Percentiles rank a stretch among this genome's conserved stretches.
phyloP scores from a whole-genome alignment of 345 rosid species.

The Fremontodendron californicum region DNA sequence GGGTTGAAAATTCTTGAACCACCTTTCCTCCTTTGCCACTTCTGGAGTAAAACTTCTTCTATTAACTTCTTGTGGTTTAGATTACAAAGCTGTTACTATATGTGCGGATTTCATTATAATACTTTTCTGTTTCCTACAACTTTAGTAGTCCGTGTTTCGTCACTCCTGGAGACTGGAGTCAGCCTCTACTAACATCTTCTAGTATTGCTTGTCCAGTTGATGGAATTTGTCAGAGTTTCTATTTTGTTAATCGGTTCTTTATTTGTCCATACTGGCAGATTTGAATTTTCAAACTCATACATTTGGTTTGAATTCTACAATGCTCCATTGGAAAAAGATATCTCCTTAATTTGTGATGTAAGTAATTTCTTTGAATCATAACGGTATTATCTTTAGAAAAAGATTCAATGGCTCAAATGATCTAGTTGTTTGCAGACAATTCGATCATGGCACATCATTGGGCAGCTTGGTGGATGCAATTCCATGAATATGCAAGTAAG shows the following conservation, averaged over 20 bases:
- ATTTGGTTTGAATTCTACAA: slow-evolving; percentile 95
- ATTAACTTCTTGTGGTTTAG: background rate
- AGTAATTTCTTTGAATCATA: slow-evolving; percentile 25
- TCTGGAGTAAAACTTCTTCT: background rate
- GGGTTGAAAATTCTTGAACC: background rate
- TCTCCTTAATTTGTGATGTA: slow-evolving; percentile 79
- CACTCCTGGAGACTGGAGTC: background rate
- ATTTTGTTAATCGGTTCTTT: slow-evolving; percentile 13
- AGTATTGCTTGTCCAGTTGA: background rate
- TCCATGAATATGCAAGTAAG: slow-evolving; percentile 97
- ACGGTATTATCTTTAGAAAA: background rate
- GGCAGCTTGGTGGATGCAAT: slow-evolving; percentile 95
- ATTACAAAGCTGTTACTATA: background rate
- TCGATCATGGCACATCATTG: slow-evolving; percentile 91
- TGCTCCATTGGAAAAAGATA: slow-evolving; percentile 70
- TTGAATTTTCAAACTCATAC: slow-evolving; percentile 78
- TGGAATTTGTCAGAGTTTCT: slow-evolving; percentile 5
- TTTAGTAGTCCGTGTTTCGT: background rate
- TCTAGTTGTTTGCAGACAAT: slow-evolving; percentile 53
- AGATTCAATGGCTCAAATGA: slow-evolving; percentile 11
- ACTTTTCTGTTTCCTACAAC: background rate
- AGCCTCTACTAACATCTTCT: background rate
- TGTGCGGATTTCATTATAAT: background rate
- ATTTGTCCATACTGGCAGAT: slow-evolving; percentile 39
- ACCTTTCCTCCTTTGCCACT: background rate